Conservation (phyloP, 1,284 basidiomycete species). For the Fomitopsis schrenkii region DNA sequence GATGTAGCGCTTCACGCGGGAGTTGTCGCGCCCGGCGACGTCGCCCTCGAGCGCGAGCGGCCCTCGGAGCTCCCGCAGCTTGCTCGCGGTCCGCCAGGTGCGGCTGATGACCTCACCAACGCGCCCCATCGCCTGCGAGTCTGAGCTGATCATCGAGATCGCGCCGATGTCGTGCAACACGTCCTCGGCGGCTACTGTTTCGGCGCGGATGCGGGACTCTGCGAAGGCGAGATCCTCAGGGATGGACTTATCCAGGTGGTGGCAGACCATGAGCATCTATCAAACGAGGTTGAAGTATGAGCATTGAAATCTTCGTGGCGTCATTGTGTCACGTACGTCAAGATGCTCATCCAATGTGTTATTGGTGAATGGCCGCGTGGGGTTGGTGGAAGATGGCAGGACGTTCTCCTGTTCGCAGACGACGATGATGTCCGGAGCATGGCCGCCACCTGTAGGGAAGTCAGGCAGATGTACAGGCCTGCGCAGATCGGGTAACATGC, state of each 20-base stretch:
- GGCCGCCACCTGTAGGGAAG: slow-evolving; percentile 72
- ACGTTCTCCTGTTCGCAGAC: slow-evolving; percentile 91
- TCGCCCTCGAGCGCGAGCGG: slow-evolving; percentile 65
- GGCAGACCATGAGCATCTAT: slow-evolving; percentile 97
- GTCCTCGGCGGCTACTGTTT: slow-evolving; percentile 98
- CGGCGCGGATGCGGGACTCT: slow-evolving; percentile 94
- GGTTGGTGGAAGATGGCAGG: slow-evolving; percentile 96
- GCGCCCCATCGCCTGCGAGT: slow-evolving; percentile 97
- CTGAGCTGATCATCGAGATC: slow-evolving; percentile 94
- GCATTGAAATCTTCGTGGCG: neutral
- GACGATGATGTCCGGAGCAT: slow-evolving; percentile 97
- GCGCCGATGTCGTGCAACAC: slow-evolving; percentile 93
- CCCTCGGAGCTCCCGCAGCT: slow-evolving; percentile 83
- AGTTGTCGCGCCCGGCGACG: slow-evolving; percentile 73
- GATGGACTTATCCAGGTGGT: slow-evolving; percentile 86
- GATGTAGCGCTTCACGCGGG: slow-evolving; percentile 95
- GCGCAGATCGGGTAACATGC: slow-evolving; percentile 30
- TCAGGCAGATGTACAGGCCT: neutral
- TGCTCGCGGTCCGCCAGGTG: slow-evolving; percentile 97
- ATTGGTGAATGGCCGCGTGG: slow-evolving; percentile 86
- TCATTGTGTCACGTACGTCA: slow-evolving; percentile 57
- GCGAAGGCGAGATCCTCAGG: slow-evolving; percentile 96
- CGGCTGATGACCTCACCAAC: slow-evolving; percentile 93
- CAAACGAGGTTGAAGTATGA: neutral
- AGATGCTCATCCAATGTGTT: slow-evolving; percentile 98